Evolutionary conservation across 2,329 filamentous ascomycete species (phyloP), one percentile per base, ranked within the genome.

Genomic region (Ilyonectria mors-panacis): DNA sequence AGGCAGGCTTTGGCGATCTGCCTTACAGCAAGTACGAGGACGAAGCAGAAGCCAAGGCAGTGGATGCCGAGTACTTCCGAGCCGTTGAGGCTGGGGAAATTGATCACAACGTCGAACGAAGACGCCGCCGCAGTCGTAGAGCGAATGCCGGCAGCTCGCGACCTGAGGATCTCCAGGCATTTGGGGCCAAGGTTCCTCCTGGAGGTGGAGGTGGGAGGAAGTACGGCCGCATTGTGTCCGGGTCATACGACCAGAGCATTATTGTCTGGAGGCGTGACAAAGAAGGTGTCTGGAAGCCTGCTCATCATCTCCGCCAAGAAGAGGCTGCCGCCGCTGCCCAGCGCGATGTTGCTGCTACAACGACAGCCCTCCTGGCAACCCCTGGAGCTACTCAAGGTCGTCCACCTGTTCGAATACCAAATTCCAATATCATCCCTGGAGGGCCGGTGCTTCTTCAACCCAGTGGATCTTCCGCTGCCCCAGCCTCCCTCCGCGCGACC

Each of bases 151-250:
- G 94, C 2, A 95, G 93, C 69, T 88, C 88, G 42, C 87, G 90
- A 50, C 93, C 94, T 1, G 88, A 92, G 58, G 91, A 96, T 69
- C 91, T 97, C 50, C 90, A 90, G 63, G 92, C 93, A 0, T 90
- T 93, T 56, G 95, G 95, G 0, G 94, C 95, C 17, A 96, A 93
- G 77, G 86, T 98, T 2, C 95, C 95, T 1, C 95, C 95, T 0
- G 95, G 95, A 13, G 95, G 95, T 26, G 95, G 95, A 44, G 95
- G 95, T 23, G 94, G 95, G 28, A 94, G 94, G 75, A 91, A 88
- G 72, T 98, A 95, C 84, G 94, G 93, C 10, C 91, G 95, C n/a
- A 99, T 99, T 66, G 94, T 99, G 4, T 98, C 95, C 7, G 96
- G 96, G 2, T 97, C 94, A 1, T 99, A 99, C 74, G 96, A 99